Evolutionary conservation across 2,329 filamentous ascomycete species (phyloP).

Genomic region (Ambrosiella cleistominuta): DNA sequence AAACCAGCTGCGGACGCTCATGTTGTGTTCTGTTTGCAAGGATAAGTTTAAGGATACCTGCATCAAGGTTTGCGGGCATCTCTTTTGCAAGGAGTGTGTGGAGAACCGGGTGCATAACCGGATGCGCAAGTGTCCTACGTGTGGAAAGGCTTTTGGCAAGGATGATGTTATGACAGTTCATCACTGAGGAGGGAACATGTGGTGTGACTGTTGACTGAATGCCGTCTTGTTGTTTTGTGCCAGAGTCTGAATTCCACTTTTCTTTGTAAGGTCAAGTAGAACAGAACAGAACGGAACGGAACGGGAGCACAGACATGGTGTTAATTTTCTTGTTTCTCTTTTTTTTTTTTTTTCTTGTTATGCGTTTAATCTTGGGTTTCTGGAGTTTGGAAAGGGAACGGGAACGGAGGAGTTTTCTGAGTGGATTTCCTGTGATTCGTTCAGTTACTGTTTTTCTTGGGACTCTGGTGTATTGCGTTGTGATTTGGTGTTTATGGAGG

Average conservation of each 20-base stretch:
- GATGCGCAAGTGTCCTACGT: conserved; percentile 88
- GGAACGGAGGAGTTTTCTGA: no score
- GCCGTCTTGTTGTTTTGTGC: no score
- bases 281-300: no score
- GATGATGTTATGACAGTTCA: conserved; percentile 71
- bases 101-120: conserved; percentile 78
- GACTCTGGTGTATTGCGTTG: no score
- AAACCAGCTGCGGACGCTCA: conserved; percentile 51
- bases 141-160: conserved; percentile 77
- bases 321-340: background rate
- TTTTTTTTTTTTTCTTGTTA: background rate
- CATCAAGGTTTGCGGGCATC: conserved; percentile 84
- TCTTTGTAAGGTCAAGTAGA: no score
- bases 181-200: conserved; percentile 17
- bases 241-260: no score
- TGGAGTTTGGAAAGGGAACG: no score
- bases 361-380: background rate
- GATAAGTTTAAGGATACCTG: conserved; percentile 87
- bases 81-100: conserved; percentile 83
- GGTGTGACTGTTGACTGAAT: no score
- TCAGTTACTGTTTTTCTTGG: no score
- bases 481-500: no score
- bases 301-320: no score
- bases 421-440: no score
- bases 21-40: conserved; percentile 78